Conservation (phyloP, 1,284 basidiomycete genomes). For the Pseudozyma pruni region DNA sequence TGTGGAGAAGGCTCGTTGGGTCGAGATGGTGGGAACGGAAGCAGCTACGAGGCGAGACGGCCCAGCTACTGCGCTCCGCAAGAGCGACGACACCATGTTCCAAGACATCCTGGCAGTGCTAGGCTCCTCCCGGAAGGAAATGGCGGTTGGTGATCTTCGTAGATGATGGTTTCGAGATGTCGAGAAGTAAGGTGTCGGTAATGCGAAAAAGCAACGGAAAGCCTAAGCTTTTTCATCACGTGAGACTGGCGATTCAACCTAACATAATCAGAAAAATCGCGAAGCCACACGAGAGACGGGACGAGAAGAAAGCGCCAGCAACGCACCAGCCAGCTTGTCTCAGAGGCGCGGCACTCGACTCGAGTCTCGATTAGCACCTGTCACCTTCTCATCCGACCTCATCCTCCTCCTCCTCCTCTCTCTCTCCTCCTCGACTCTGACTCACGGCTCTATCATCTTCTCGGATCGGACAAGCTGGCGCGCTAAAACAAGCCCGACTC, state of each 20-base stretch:
- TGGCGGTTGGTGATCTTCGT: too few relatives aligned
- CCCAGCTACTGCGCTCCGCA: constrained; percentile 25
- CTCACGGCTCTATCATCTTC: too few relatives aligned
- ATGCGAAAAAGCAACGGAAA: background rate
- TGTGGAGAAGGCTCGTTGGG: constrained; percentile 55
- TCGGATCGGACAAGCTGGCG: too few relatives aligned
- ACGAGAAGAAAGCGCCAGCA: background rate
- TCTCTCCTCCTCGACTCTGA: too few relatives aligned
- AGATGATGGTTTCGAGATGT: background rate
- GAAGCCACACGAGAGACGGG: background rate
- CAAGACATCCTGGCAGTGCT: constrained; percentile 13
- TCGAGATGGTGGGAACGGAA: background rate
- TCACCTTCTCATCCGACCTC: background rate
- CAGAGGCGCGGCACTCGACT: background rate
- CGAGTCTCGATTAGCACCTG: too few relatives aligned
- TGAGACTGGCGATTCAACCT: background rate
- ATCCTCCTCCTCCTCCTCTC: background rate
- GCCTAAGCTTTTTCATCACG: background rate
- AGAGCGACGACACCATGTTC: constrained; percentile 13
- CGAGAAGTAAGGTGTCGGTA: background rate
- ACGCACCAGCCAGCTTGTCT: constrained; percentile 7
- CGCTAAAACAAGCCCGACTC: background rate
- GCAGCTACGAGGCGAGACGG: constrained; percentile 25
- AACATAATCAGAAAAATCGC: background rate
- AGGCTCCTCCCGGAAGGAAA: too few relatives aligned